Percentiles rank a stretch among this genome's conserved stretches.
Conservation (phyloP, 177 flowering plant genomes). For the Telopea speciosissima region DNA sequence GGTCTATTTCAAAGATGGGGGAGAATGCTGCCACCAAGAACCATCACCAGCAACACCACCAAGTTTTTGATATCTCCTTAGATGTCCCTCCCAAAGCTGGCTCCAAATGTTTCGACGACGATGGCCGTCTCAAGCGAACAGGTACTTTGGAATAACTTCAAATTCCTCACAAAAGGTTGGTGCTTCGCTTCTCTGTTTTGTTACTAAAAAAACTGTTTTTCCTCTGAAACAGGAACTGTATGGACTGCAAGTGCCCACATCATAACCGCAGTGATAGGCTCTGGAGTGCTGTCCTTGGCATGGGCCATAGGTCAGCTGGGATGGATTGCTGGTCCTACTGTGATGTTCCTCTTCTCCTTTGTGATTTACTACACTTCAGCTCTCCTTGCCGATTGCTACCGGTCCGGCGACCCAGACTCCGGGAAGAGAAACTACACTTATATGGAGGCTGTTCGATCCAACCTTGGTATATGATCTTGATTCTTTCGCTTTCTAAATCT, state of each 20-base stretch:
- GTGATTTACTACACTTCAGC: slow-evolving; percentile 11
- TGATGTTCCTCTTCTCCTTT: slow-evolving; percentile 8
- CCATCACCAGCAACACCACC: slow-evolving; percentile 13
- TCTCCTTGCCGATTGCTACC: slow-evolving; percentile 13
- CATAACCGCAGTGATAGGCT: slow-evolving; percentile 15
- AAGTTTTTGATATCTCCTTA: neutral
- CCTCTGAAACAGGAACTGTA: slow-evolving; percentile 7
- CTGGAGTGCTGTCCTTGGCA: slow-evolving; percentile 14
- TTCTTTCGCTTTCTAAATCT: neutral
- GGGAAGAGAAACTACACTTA: slow-evolving; percentile 13
- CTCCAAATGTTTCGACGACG: slow-evolving; percentile 40
- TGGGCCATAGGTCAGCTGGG: slow-evolving; percentile 16
- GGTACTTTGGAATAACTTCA: slow-evolving; percentile 20
- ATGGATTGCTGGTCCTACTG: slow-evolving; percentile 10
- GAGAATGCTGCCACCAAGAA: slow-evolving; percentile 19
- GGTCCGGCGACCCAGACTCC: slow-evolving; percentile 7
- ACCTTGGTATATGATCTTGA: neutral
- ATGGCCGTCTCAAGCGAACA: slow-evolving; percentile 43
- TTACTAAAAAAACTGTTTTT: neutral
- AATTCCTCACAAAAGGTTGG: neutral
- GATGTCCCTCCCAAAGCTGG: slow-evolving; percentile 13
- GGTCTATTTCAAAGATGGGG: slow-evolving; percentile 19
- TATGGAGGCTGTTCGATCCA: neutral
- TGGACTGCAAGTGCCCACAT: slow-evolving; percentile 14
- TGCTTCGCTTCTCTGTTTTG: neutral